Percentiles rank a stretch among this genome's conserved stretches.
Evolutionary conservation across 805 yeast species (phyloP).

Genomic region (Phaffomyces opuntiae): DNA sequence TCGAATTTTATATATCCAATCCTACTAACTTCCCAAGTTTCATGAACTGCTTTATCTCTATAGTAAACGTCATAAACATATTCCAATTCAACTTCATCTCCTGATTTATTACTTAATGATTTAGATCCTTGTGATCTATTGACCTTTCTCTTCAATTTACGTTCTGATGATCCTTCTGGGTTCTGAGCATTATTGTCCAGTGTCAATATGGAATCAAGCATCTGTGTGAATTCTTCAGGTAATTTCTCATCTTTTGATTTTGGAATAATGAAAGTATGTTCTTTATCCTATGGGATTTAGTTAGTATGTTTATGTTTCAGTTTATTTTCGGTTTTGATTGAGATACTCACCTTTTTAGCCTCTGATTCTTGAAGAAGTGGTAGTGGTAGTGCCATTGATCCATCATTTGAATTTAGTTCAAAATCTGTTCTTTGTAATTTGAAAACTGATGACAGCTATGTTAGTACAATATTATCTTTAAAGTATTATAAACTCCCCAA

Average conservation of each 20-base stretch:
- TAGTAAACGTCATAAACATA: conserved; percentile 90
- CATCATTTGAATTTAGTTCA: conserved; percentile 14
- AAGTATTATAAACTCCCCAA: no score
- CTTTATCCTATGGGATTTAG: conserved; percentile 10
- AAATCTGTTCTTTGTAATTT: conserved; percentile 43
- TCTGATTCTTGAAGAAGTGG: conserved; percentile 22
- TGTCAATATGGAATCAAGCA: conserved; percentile 58
- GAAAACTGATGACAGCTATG: conserved; percentile 27
- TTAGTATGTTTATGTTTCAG: neutral
- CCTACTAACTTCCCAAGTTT: conserved; percentile 27
- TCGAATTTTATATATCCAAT: conserved; percentile 33
- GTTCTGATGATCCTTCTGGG: conserved; percentile 7
- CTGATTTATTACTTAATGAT: neutral
- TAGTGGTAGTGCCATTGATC: conserved; percentile 6
- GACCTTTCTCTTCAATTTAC: conserved; percentile 19
- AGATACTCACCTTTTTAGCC: conserved; percentile 2
- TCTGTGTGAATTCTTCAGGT: conserved; percentile 63
- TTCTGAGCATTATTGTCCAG: conserved; percentile 19
- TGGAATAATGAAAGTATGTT: conserved; percentile 21
- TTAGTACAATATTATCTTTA: neutral
- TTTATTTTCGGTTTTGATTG: neutral
- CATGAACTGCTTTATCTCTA: conserved; percentile 57
- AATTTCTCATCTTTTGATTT: conserved; percentile 25
- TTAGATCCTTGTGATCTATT: neutral
- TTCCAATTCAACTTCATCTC: conserved; percentile 35